Conservation (phyloP, 73 alveolate genomes). For the Tetrahymena elliotti region DNA sequence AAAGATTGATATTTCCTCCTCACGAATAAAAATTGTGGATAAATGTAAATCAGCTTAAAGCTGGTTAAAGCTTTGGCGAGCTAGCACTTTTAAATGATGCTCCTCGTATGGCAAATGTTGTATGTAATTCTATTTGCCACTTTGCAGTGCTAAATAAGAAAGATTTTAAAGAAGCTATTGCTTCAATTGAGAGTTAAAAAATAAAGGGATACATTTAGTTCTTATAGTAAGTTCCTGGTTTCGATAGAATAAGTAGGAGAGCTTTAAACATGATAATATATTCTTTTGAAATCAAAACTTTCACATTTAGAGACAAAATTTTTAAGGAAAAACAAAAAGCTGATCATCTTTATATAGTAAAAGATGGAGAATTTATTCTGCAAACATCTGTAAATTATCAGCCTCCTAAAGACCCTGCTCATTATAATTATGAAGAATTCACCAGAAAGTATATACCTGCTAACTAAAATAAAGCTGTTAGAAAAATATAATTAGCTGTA, state of each 20-base stretch:
- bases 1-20: neutral
- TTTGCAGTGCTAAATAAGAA: conserved; percentile 24
- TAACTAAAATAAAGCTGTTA: neutral
- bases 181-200: neutral
- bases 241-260: neutral
- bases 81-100: conserved; percentile 39
- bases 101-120: conserved; percentile 38
- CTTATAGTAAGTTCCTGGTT: neutral
- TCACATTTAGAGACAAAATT: neutral
- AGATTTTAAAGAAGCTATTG: conserved; percentile 11
- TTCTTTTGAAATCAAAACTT: neutral
- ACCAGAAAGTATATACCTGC: neutral
- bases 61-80: conserved; percentile 35
- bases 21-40: neutral
- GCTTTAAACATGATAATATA: neutral
- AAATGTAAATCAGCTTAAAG: conserved; percentile 23
- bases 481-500: neutral
- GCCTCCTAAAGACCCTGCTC: neutral
- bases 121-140: conserved; percentile 17
- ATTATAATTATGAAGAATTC: neutral
- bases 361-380: neutral
- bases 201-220: neutral
- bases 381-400: neutral
- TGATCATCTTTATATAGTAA: neutral
- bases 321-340: neutral